Evolutionary conservation across 176 grass and related monocot genomes (phyloP).

Genomic region (Saccharum officinarum): DNA sequence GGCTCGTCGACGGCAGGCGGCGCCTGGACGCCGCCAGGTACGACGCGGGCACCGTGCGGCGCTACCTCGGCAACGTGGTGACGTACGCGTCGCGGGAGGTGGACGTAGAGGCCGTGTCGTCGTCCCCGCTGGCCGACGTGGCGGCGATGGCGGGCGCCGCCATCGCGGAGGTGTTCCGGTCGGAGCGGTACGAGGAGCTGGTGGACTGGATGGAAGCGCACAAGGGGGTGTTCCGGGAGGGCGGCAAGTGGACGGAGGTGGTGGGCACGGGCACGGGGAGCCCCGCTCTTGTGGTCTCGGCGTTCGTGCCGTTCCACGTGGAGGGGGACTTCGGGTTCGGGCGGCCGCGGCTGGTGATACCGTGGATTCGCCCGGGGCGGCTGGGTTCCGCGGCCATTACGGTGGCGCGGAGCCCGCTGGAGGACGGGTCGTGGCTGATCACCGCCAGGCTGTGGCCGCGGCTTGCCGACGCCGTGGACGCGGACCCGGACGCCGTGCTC

Average conservation of each 20-base stretch:
- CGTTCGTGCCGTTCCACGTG: constrained; percentile 49
- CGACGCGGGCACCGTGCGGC: not conserved
- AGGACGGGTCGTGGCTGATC: constrained; percentile 64
- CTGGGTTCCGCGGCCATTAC: constrained; percentile 46
- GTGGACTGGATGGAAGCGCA: constrained; percentile 80
- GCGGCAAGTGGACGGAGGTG: constrained; percentile 70
- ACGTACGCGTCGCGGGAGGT: constrained; percentile 59
- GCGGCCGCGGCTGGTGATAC: constrained; percentile 37
- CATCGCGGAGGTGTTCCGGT: constrained; percentile 42
- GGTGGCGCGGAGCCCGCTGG: constrained; percentile 42
- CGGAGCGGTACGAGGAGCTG: constrained; percentile 65
- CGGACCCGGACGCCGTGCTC: constrained; percentile 48
- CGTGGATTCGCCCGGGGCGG: constrained; percentile 48
- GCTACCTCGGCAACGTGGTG: constrained; percentile 64
- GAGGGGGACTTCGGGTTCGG: constrained; percentile 72
- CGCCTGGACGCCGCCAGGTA: constrained; percentile 34
- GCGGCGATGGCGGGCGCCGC: constrained; percentile 38
- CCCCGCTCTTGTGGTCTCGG: constrained; percentile 49
- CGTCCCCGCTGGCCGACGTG: constrained; percentile 30
- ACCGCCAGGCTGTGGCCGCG: constrained; percentile 59
- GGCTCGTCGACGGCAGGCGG: constrained; percentile 64
- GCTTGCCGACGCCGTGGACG: constrained; percentile 51
- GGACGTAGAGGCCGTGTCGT: constrained; percentile 8
- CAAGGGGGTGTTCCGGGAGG: constrained; percentile 38
- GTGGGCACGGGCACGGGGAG: constrained; percentile 58